These are phyloP conservation scores for Cubamyces sp. DNA, from an alignment of 768 basidiomycete species.

Conservation along the genomic window DNA sequence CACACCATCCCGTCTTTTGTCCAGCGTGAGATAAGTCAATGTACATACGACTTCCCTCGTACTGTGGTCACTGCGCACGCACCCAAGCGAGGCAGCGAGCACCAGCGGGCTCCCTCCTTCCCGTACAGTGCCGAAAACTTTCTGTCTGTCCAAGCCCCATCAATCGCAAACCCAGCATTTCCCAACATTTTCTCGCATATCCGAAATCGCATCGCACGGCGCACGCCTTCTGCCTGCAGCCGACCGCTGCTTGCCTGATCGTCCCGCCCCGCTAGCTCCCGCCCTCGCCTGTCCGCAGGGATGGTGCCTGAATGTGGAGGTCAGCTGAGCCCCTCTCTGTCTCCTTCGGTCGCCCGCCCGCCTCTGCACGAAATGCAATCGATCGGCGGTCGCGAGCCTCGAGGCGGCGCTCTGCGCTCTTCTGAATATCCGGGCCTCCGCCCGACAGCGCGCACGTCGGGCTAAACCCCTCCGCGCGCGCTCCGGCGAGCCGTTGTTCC, in stretches of 20 bases:
- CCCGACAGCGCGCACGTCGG: not conserved
- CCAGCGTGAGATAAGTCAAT: not conserved
- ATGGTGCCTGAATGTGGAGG: conserved; percentile 14
- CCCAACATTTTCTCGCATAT: not conserved
- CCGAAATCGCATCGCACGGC: not conserved
- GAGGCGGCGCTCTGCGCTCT: conserved; percentile 1
- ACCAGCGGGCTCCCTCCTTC: too few relatives aligned
- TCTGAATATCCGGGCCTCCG: not conserved
- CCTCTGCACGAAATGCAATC: not conserved
- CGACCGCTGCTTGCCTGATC: not conserved
- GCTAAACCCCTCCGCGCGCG: not conserved
- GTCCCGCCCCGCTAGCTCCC: conserved; percentile 8
- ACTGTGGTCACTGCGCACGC: not conserved
- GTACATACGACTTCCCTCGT: not conserved
- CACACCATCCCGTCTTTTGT: not conserved
- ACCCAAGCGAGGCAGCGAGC: too few relatives aligned
- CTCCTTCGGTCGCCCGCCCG: not conserved
- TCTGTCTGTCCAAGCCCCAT: too few relatives aligned
- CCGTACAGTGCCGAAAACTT: too few relatives aligned
- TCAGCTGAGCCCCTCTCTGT: conserved; percentile 11
- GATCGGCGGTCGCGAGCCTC: conserved; percentile 17
- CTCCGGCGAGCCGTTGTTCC: not conserved
- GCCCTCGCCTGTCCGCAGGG: not conserved
- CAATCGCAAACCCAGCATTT: too few relatives aligned
- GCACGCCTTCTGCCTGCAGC: not conserved